Conservation (phyloP, 495 filamentous ascomycete species). For the Arthonia radiata region DNA sequence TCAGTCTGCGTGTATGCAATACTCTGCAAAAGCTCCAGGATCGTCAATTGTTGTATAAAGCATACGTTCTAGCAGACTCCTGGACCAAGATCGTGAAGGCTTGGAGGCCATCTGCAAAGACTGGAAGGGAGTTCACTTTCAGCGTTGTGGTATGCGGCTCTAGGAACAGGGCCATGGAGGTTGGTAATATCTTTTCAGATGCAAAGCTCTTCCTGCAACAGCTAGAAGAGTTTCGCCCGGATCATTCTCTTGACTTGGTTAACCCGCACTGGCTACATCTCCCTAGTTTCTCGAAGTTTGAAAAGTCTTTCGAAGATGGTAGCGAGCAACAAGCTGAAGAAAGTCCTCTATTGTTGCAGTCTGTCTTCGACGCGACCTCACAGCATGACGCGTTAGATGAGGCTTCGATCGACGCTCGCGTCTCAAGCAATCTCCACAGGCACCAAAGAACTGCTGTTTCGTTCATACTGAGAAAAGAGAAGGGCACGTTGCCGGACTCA, state of each 20-base stretch:
- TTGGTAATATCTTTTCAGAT: slow-evolving; percentile 1
- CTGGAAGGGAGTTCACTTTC: no score
- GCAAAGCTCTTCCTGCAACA: slow-evolving; percentile 4
- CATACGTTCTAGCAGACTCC: no score
- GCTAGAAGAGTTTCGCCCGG: slow-evolving; percentile 1
- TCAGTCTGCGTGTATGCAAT: no score
- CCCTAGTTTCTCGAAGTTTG: slow-evolving; percentile 1
- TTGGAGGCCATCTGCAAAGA: no score
- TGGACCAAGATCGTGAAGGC: no score
- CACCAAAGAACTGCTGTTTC: slow-evolving; percentile 3
- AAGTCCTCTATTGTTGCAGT: neutral
- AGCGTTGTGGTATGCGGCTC: slow-evolving; percentile 5
- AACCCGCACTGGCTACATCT: slow-evolving; percentile 6
- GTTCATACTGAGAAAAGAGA: slow-evolving; percentile 2
- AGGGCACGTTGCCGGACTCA: slow-evolving; percentile 1
- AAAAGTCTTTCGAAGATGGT: slow-evolving; percentile 1
- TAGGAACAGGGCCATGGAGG: neutral
- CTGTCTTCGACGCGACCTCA: neutral
- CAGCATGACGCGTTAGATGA: slow-evolving; percentile 3
- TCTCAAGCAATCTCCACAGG: slow-evolving; percentile 1
- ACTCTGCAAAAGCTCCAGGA: no score
- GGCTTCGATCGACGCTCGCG: slow-evolving; percentile 8
- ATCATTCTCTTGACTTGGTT: slow-evolving; percentile 2
- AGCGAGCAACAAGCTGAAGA: slow-evolving; percentile 1
- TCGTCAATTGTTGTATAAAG: no score